These are phyloP conservation scores for Aspergillus viridinutans DNA, from an alignment of 2,329 filamentous ascomycete species.

Conservation along the genomic window DNA sequence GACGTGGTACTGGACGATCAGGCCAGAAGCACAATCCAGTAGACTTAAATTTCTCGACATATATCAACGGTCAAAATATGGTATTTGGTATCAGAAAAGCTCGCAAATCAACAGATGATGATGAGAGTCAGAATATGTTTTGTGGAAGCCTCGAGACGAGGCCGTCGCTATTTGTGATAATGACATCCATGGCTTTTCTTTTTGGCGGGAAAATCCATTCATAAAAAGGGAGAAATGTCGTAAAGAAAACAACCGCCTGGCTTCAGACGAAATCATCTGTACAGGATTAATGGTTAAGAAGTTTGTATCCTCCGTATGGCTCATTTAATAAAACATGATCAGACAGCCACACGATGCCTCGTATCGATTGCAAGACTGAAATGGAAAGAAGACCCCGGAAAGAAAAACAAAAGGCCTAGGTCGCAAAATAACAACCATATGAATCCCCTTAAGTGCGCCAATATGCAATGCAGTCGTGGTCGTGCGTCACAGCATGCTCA, in stretches of 20 bases:
- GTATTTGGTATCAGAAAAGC: conserved; percentile 23
- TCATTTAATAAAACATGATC: conserved; percentile 21
- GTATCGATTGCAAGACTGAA: conserved; percentile 13
- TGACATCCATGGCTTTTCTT: conserved; percentile 11
- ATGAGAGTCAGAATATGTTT: conserved; percentile 13
- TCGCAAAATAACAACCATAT: conserved; percentile 20
- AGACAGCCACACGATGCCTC: conserved; percentile 31
- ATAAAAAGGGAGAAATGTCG: conserved; percentile 1
- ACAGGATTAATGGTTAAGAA: conserved; percentile 28
- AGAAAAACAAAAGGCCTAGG: conserved; percentile 14
- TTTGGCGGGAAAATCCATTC: conserved; percentile 4
- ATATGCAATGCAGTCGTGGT: conserved; percentile 39
- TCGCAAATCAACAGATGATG: conserved; percentile 7
- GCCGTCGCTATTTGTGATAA: conserved; percentile 16
- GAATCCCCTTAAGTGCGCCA: conserved; percentile 32
- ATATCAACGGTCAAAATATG: conserved; percentile 11
- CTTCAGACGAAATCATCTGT: conserved; percentile 25
- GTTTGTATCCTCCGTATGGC: conserved; percentile 11
- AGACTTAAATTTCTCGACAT: background rate
- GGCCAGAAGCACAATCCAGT: conserved; percentile 4
- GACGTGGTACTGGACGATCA: background rate
- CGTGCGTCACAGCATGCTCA: conserved; percentile 29
- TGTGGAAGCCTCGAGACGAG: conserved; percentile 10
- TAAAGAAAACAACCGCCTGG: conserved; percentile 14
- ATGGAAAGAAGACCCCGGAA: conserved; percentile 19